Evolutionary conservation across 345 rosid genomes (phyloP).

Genomic region (Hibiscus syriacus): DNA sequence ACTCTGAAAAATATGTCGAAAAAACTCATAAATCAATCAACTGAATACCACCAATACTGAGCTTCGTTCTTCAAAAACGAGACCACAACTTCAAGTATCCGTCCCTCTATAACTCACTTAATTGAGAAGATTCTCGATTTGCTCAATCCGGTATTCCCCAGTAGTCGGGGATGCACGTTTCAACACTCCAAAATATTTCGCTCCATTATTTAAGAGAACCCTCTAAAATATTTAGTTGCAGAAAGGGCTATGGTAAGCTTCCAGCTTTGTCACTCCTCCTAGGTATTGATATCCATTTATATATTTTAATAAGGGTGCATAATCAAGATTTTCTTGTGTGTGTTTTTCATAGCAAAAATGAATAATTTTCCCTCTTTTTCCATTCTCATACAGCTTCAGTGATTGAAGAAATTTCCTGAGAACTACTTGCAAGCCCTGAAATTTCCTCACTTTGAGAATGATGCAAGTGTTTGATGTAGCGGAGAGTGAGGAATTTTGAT

Average conservation of each 20-base stretch:
- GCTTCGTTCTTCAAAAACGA: no score
- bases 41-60: no score
- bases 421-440: constrained; percentile 88
- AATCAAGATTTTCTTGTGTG: background rate
- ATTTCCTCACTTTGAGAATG: constrained; percentile 96
- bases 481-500: background rate
- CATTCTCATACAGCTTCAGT: constrained; percentile 56
- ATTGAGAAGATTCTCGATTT: no score
- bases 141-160: no score
- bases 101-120: no score
- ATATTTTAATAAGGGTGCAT: background rate
- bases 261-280: background rate
- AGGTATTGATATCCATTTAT: background rate
- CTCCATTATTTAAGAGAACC: no score
- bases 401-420: constrained; percentile 90
- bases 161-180: no score
- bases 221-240: constrained; percentile 82
- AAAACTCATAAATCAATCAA: no score
- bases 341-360: constrained; percentile 1
- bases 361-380: constrained; percentile 3
- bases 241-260: constrained; percentile 84
- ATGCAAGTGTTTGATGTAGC: constrained; percentile 44
- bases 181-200: no score
- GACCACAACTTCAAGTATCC: no score
- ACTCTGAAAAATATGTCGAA: no score